Base-by-base conservation (phyloP, 345 rosid species). In the Stellera chamaejasme region DNA sequence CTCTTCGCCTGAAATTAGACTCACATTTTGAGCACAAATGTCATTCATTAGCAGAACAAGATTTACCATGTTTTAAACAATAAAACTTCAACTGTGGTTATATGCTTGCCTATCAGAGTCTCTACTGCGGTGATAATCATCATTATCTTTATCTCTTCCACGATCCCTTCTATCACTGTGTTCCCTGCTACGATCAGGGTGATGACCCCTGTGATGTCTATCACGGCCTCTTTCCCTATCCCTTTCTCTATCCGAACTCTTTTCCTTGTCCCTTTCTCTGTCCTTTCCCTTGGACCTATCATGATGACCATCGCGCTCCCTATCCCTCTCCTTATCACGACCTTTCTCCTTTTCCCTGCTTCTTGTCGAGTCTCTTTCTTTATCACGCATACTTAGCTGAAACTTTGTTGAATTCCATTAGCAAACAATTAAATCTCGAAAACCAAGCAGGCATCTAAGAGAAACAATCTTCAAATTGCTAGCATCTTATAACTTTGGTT, bases 91-190 rank as follows among this genome's bases (percentile, higher is more conserved):
- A 45, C 6, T 27, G 26, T 43, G 28, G n/a, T 45, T 19, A 19
- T 19, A 41, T 28, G 13, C 50, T 62, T 66, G 82, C 97, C 93
- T 83, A 50, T 85, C 94, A 78, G 64, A 62, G 55, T 82, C 96
- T 45, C 88, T 81, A 65, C 73, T 73, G 52, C 84, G 55, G 60
- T 61, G 59, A 70, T 60, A 47, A 64, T 78, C 95, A 75, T 84
- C 90, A 58, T 71, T 96, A 46, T 82, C 97, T 46, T 81, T 71
- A 13, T 80, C 92, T 67, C 86, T 77, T 15, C 95, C 86, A 45
- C 90, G 74, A 26, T 82, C 95, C 69, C 87, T 90, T 73, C 88
- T 84, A 16, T 87, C 23, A 19, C 23, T 19, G 23, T 1, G 23
- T 19, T 19, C 91, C 59, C 85, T 72, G 52, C 80, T 77, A 23